Conservation (phyloP, 2,329 filamentous ascomycete genomes). For the Talaromyces sp. region DNA sequence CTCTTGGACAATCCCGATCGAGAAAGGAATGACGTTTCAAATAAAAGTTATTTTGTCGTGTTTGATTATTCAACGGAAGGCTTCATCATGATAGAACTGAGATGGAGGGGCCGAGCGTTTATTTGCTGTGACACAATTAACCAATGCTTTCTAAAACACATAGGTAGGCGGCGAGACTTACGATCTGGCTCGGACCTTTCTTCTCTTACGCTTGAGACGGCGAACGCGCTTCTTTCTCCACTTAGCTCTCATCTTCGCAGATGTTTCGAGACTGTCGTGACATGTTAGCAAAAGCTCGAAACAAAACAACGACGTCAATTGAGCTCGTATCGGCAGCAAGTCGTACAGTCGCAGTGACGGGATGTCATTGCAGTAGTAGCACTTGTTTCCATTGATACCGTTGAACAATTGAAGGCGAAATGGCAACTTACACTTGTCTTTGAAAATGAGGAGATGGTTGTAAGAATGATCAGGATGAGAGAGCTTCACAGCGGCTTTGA, state of each 20-base stretch:
- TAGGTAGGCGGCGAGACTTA: slow-evolving; percentile 53
- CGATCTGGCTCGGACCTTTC: slow-evolving; percentile 99
- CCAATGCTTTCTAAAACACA: not conserved
- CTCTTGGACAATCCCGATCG: slow-evolving; percentile 15
- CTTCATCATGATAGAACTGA: slow-evolving; percentile 42
- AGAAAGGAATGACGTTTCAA: slow-evolving; percentile 7
- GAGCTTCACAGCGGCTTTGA: slow-evolving; percentile 34
- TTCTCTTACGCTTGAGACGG: slow-evolving; percentile 99
- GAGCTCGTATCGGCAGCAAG: not conserved
- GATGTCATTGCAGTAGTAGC: not conserved
- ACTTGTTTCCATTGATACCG: not conserved
- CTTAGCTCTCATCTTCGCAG: slow-evolving; percentile 78
- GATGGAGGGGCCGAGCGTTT: slow-evolving; percentile 61
- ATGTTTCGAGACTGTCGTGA: slow-evolving; percentile 30
- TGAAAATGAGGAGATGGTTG: slow-evolving; percentile 46
- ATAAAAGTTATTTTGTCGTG: slow-evolving; percentile 28
- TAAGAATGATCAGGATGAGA: slow-evolving; percentile 35
- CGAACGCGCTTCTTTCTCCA: slow-evolving; percentile 99
- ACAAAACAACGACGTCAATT: not conserved
- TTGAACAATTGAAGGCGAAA: slow-evolving; percentile 2
- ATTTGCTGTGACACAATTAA: slow-evolving; percentile 53
- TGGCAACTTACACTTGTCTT: slow-evolving; percentile 40
- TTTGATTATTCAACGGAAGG: slow-evolving; percentile 39
- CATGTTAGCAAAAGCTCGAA: not conserved
- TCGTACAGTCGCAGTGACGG: not conserved